Evolutionary conservation across 164 flowering plant genomes (phyloP), one percentile per base, ranked within the genome.

Genomic region (Liriodendron chinense): DNA sequence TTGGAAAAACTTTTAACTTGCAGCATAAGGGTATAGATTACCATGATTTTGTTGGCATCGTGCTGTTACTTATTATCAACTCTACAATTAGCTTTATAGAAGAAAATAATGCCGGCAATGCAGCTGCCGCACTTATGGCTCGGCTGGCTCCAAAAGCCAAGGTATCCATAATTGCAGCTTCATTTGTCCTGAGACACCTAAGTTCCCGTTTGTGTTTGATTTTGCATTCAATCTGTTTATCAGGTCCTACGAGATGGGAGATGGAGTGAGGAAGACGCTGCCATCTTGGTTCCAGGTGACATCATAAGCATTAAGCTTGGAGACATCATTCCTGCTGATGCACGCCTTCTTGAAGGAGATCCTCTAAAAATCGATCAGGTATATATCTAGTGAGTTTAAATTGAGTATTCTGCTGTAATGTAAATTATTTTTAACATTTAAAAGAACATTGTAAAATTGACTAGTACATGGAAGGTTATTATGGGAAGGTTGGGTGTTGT

Each of bases 111-210:
- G 96, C 96, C 23, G 92, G 94, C 8, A 91, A 91, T 82, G 96
- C 96, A 18, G 96, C 96, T 49, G 92, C 92, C 65, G 92, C 96
- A 64, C 92, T 91, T 24, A 91, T 91, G 96, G 96, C 96, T 74
- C 85, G 89, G 21, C 77, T 91, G 70, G 96, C 93, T 53, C 93
- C 93, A 65, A 90, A 88, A 87, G 92, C 96, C 34, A 91, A 91
- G 91, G 96, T 91, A 48, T 65, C 61, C 49, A 24, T 65, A 13
- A 22, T 28, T 59, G 56, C 21, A 70, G 56, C 70, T 28, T 74
- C 72, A 69, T 3, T 21, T 62, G 24, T 59, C 24, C 48, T 7
- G 23, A 47, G 28, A 71, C 69, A 25, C 20, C 7, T 43, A 10
- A 1, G 21, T 72, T 59, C 8, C 24, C 0, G 21, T 70, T 63